phyloP scores from a whole-genome alignment of 805 yeast species.

The Ogataea methanolica region DNA sequence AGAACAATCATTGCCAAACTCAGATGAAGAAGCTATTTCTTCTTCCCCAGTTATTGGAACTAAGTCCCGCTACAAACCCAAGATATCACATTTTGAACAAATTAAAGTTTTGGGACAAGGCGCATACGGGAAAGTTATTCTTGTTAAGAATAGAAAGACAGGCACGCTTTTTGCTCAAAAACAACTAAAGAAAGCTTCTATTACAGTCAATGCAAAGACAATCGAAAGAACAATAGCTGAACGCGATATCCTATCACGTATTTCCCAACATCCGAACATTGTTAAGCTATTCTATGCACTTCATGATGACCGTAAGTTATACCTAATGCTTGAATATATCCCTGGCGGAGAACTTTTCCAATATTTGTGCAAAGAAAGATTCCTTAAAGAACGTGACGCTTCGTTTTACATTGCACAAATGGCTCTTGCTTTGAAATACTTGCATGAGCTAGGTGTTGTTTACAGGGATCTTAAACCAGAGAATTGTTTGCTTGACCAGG shows the following conservation, averaged over 20 bases:
- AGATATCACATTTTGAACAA: constrained; percentile 57
- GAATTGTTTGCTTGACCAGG: constrained; percentile 68
- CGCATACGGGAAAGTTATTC: constrained; percentile 78
- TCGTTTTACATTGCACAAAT: constrained; percentile 78
- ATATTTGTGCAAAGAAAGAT: constrained; percentile 43
- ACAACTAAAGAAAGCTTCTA: constrained; percentile 74
- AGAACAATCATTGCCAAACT: constrained; percentile 2
- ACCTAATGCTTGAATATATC: constrained; percentile 71
- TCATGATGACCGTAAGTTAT: constrained; percentile 71
- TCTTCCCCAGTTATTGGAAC: not conserved
- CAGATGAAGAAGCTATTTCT: constrained; percentile 7
- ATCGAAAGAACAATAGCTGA: constrained; percentile 77
- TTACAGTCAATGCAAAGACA: constrained; percentile 46
- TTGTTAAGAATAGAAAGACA: constrained; percentile 59
- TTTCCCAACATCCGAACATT: constrained; percentile 72
- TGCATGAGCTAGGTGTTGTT: constrained; percentile 74
- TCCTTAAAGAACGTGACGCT: constrained; percentile 53
- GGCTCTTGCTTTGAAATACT: constrained; percentile 67
- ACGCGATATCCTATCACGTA: constrained; percentile 55
- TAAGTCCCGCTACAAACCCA: constrained; percentile 1
- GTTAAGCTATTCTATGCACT: constrained; percentile 80
- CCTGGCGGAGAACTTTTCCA: constrained; percentile 87
- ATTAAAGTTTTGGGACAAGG: constrained; percentile 78
- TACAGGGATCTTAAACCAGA: constrained; percentile 89
- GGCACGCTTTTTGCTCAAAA: constrained; percentile 77